These are phyloP conservation scores for Aspergillus incahuasiensis DNA, from an alignment of 495 filamentous ascomycete genomes.

Conservation along the genomic window DNA sequence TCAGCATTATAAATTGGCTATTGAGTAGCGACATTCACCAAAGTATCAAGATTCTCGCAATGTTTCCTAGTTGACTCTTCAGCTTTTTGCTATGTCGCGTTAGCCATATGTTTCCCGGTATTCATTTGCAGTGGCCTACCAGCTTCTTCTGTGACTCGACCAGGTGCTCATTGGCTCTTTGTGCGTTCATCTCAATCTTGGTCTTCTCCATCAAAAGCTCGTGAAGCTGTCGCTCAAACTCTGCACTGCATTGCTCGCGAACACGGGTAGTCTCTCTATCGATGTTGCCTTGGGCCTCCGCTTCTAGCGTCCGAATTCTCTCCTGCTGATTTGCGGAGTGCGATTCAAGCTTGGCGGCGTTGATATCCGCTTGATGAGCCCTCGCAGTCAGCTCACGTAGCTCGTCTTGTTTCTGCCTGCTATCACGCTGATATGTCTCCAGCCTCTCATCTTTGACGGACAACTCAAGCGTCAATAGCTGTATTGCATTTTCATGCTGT, in stretches of 20 bases:
- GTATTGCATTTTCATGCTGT: too few relatives aligned
- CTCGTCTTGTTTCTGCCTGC: constrained; percentile 14
- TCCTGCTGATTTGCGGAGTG: constrained; percentile 21
- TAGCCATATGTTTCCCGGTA: constrained; percentile 5
- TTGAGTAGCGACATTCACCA: constrained; percentile 13
- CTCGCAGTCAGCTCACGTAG: constrained; percentile 16
- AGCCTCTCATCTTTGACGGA: constrained; percentile 11
- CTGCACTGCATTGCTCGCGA: constrained; percentile 18
- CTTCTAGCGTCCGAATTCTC: constrained; percentile 18
- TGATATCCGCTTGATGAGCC: constrained; percentile 14
- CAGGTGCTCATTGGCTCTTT: constrained; percentile 18
- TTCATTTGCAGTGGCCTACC: constrained; percentile 16
- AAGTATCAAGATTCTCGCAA: constrained; percentile 1
- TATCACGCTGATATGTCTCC: constrained; percentile 14
- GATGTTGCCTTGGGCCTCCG: constrained; percentile 24
- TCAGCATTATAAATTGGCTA: constrained; percentile 14
- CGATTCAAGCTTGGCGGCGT: constrained; percentile 9
- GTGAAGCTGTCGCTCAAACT: constrained; percentile 24
- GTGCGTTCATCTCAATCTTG: constrained; percentile 14
- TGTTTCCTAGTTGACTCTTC: constrained; percentile 11
- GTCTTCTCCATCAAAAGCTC: constrained; percentile 20
- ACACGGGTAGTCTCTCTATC: constrained; percentile 16
- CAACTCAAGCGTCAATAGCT: too few relatives aligned
- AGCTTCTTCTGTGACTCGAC: constrained; percentile 17
- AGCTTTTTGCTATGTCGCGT: constrained; percentile 19